A percentile compares a stretch with the other conserved stretches of the same genome.
These are phyloP conservation scores for Fusarium xyrophilum DNA, from an alignment of 2,329 filamentous ascomycete genomes.

Conservation along the genomic window DNA sequence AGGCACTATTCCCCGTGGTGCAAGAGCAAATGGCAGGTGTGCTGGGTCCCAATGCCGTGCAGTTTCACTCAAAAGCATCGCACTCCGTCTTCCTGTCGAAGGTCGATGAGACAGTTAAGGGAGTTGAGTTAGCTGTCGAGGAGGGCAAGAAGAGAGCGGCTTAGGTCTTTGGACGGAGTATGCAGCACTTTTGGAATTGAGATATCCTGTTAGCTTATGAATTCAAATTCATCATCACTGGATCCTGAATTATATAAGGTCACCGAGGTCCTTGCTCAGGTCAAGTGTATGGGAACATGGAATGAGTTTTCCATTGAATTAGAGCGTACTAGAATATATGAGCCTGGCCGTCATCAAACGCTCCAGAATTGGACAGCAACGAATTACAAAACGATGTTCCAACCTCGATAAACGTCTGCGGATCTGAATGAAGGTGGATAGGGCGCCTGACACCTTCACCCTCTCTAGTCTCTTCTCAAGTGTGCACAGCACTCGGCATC, in stretches of 20 bases:
- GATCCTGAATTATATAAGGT: no score
- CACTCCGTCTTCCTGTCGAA: constrained; percentile 28
- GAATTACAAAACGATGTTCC: background rate
- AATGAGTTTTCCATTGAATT: accelerated
- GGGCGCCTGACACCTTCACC: background rate
- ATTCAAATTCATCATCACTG: background rate
- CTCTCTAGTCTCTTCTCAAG: background rate
- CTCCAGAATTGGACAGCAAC: accelerated
- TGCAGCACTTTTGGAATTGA: background rate
- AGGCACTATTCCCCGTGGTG: constrained; percentile 30
- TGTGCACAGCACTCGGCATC: background rate
- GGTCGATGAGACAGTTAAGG: constrained; percentile 21
- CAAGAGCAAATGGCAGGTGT: constrained; percentile 34
- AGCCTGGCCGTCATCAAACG: background rate
- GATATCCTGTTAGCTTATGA: background rate
- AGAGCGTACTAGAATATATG: background rate
- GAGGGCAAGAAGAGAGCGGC: constrained; percentile 2
- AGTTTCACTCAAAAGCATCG: constrained; percentile 11
- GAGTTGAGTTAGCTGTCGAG: constrained; percentile 23
- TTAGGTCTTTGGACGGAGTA: accelerated
- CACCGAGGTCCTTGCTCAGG: accelerated
- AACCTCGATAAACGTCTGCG: background rate
- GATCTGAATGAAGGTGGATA: background rate
- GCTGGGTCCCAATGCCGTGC: constrained; percentile 4
- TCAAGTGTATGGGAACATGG: no score